Percentiles rank a stretch among this genome's conserved stretches.
These are phyloP conservation scores for Nicotiana knightiana DNA, from an alignment of 257 asterid genomes.

Conservation along the genomic window DNA sequence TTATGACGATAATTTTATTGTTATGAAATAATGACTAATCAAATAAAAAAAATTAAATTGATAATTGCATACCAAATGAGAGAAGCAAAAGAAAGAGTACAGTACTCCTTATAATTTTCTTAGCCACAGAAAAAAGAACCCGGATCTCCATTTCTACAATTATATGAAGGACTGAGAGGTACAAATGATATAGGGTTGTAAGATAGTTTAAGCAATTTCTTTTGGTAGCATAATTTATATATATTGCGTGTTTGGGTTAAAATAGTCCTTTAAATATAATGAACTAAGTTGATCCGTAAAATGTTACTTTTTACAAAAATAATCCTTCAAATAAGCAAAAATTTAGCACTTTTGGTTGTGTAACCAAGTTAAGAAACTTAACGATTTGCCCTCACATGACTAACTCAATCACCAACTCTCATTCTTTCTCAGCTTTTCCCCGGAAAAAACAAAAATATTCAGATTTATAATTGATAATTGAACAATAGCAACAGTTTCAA, in stretches of 20 bases:
- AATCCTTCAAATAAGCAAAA: background rate
- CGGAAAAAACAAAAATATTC: no score
- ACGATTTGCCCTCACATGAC: background rate
- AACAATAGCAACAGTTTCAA: no score
- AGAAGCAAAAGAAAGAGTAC: background rate
- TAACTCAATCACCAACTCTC: background rate
- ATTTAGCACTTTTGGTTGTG: background rate
- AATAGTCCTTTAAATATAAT: background rate
- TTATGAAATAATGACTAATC: background rate
- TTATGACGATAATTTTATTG: background rate
- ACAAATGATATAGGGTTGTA: background rate
- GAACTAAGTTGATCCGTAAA: background rate
- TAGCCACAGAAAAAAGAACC: background rate
- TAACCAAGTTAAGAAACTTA: no score
- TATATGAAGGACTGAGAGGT: background rate
- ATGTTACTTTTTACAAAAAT: background rate
- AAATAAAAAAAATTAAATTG: background rate
- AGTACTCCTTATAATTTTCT: background rate
- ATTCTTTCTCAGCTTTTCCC: no score
- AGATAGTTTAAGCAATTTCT: background rate
- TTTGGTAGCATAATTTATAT: background rate
- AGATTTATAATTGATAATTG: no score
- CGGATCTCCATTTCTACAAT: background rate
- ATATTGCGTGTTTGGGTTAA: background rate
- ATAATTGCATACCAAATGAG: background rate